These are phyloP conservation scores for Corymbia calophylla DNA, from an alignment of 441 rosid genomes.

Conservation along the genomic window DNA sequence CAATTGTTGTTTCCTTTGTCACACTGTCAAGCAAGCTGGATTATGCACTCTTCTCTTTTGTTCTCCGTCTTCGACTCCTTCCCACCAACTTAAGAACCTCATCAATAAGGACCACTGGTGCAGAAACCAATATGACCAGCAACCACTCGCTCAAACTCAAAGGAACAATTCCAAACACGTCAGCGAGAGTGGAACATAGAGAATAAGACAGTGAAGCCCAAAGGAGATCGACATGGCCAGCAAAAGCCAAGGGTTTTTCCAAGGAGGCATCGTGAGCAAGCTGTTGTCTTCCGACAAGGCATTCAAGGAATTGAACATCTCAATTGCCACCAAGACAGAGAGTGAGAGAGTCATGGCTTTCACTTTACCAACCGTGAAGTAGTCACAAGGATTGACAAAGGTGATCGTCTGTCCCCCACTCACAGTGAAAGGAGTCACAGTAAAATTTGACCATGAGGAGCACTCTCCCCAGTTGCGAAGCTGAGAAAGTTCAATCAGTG, in stretches of 20 bases:
- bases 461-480: constrained; percentile 79
- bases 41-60: constrained; percentile 36
- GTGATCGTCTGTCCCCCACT: constrained; percentile 40
- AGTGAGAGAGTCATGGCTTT: constrained; percentile 86
- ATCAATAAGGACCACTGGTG: constrained; percentile 74
- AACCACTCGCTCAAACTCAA: constrained; percentile 67
- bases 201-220: constrained; percentile 70
- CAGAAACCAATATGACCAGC: constrained; percentile 62
- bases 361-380: constrained; percentile 72
- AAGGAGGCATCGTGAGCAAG: constrained; percentile 75
- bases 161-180: constrained; percentile 75
- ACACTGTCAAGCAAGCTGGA: neutral
- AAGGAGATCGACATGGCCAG: constrained; percentile 77
- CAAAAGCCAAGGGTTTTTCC: constrained; percentile 92
- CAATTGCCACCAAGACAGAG: constrained; percentile 84
- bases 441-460: constrained; percentile 70
- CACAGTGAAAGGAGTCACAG: constrained; percentile 43
- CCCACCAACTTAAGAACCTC: constrained; percentile 59
- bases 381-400: constrained; percentile 71
- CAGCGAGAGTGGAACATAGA: constrained; percentile 74
- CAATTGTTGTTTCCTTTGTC: neutral
- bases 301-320: constrained; percentile 87
- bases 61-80: constrained; percentile 33
- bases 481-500: constrained; percentile 55
- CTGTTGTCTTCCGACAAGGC: constrained; percentile 88